These are phyloP conservation scores for Acanthamoeba divionensis DNA, from an alignment of 208 protist species.

Conservation along the genomic window DNA sequence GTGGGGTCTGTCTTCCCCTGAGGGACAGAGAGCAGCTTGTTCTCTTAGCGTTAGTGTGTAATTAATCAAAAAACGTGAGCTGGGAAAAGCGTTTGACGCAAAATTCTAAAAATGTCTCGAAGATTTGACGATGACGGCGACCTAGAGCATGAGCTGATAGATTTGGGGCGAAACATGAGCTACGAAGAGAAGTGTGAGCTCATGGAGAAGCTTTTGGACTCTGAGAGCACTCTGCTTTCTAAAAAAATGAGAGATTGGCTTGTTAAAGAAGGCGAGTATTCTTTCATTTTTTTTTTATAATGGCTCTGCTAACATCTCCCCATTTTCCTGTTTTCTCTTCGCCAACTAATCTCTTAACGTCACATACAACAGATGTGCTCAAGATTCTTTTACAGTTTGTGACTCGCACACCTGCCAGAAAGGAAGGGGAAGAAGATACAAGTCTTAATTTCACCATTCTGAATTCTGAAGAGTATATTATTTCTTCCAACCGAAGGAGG, in stretches of 20 bases:
- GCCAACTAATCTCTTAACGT: no score
- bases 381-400: constrained; percentile 33
- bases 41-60: no score
- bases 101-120: neutral
- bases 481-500: constrained; percentile 32
- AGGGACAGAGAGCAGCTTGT: no score
- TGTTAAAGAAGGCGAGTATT: constrained; percentile 12
- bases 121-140: constrained; percentile 42
- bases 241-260: constrained; percentile 58
- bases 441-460: neutral
- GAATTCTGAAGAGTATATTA: constrained; percentile 46
- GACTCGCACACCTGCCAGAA: constrained; percentile 26
- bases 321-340: no score
- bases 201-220: constrained; percentile 29
- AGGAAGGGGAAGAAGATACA: neutral
- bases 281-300: no score
- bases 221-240: constrained; percentile 44
- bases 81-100: neutral
- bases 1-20: neutral
- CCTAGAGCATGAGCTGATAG: constrained; percentile 13
- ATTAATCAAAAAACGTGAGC: no score
- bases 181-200: constrained; percentile 28
- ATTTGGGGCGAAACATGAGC: constrained; percentile 2
- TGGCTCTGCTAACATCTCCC: no score
- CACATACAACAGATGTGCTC: neutral